These are phyloP conservation scores for Cercospora zeina DNA, from an alignment of 2,329 filamentous ascomycete genomes.

Conservation along the genomic window DNA sequence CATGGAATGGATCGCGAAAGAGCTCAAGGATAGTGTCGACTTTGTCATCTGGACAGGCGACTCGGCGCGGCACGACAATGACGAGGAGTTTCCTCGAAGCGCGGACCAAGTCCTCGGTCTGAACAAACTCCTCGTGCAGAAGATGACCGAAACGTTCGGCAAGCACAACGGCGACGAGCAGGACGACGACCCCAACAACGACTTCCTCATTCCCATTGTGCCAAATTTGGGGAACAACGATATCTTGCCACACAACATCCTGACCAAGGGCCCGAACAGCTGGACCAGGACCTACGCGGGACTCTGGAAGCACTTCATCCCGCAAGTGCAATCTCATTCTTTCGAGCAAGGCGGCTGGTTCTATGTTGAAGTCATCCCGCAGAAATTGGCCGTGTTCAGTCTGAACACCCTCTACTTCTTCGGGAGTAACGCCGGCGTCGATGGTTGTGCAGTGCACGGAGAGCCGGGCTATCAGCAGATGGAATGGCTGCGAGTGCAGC, in stretches of 20 bases:
- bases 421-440: slow-evolving; percentile 85
- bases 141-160: slow-evolving; percentile 73
- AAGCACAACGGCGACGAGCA: slow-evolving; percentile 53
- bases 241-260: slow-evolving; percentile 93
- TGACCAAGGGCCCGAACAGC: slow-evolving; percentile 78
- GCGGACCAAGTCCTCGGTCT: slow-evolving; percentile 72
- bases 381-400: slow-evolving; percentile 83
- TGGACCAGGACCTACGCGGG: slow-evolving; percentile 77
- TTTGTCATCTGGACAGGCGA: slow-evolving; percentile 47
- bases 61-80: slow-evolving; percentile 45
- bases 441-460: slow-evolving; percentile 75
- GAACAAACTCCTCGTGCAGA: slow-evolving; percentile 73
- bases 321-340: slow-evolving; percentile 84
- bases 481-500: slow-evolving; percentile 90
- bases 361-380: slow-evolving; percentile 84
- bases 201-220: slow-evolving; percentile 74
- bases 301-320: slow-evolving; percentile 85
- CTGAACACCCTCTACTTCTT: slow-evolving; percentile 92
- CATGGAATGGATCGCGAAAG: slow-evolving; percentile 74
- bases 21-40: slow-evolving; percentile 43
- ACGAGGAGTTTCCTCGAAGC: slow-evolving; percentile 66
- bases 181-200: slow-evolving; percentile 53
- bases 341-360: slow-evolving; percentile 96
- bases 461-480: slow-evolving; percentile 93
- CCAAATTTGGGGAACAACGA: slow-evolving; percentile 97